Percentiles rank a stretch among this genome's conserved stretches.
These are phyloP conservation scores for Cyberlindnera maclurae DNA, from an alignment of 805 yeast genomes.

Conservation along the genomic window DNA sequence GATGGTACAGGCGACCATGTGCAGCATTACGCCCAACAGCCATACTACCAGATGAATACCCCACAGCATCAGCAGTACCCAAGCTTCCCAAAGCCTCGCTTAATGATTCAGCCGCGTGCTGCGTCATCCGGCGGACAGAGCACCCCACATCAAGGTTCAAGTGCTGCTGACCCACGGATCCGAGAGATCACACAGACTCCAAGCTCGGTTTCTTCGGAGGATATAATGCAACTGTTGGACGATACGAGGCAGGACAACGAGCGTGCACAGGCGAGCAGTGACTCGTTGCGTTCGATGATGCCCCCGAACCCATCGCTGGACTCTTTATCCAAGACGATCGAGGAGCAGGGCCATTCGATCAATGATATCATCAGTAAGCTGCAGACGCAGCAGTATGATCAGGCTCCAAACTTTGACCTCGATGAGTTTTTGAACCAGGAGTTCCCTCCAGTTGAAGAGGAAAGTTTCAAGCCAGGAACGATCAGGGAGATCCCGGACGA, in stretches of 20 bases:
- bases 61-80: constrained; percentile 1
- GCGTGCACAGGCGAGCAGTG: background rate
- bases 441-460: constrained; percentile 2
- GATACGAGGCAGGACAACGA: constrained; percentile 1
- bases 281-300: too few species aligned
- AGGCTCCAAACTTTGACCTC: constrained; percentile 15
- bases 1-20: background rate
- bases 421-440: constrained; percentile 21
- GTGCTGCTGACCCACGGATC: constrained; percentile 14
- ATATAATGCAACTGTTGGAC: constrained; percentile 1
- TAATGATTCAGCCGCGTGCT: constrained; percentile 18
- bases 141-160: constrained; percentile 1
- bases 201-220: background rate
- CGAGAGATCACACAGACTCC: constrained; percentile 20
- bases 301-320: constrained; percentile 10
- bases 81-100: constrained; percentile 14
- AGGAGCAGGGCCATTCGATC: constrained; percentile 22
- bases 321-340: constrained; percentile 18
- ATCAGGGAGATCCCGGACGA: constrained; percentile 2
- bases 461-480: constrained; percentile 1
- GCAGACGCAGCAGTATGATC: constrained; percentile 10
- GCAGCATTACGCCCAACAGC: background rate
- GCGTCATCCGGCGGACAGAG: constrained; percentile 5
- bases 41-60: background rate
- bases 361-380: constrained; percentile 19